Conservation (phyloP, 2,329 filamentous ascomycete genomes). For the Boeremia exigua region DNA sequence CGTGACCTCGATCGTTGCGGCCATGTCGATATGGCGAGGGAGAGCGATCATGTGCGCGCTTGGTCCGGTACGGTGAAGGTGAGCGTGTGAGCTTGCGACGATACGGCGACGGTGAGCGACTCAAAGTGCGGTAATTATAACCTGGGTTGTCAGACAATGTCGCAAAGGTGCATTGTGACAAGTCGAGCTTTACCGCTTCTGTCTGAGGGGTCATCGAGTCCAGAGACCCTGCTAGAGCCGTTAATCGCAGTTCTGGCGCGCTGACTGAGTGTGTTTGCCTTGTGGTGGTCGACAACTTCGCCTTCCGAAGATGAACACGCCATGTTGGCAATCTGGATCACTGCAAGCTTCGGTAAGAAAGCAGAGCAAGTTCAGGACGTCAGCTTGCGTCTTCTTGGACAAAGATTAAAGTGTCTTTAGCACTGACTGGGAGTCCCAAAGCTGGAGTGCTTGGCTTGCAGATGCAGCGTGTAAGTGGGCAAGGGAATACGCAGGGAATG, state of each 20-base stretch:
- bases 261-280: conserved; percentile 45
- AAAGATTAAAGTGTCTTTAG: conserved; percentile 39
- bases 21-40: conserved; percentile 37
- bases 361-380: conserved; percentile 28
- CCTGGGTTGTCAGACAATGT: conserved; percentile 15
- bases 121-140: conserved; percentile 28
- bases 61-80: conserved; percentile 38
- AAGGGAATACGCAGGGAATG: conserved; percentile 36
- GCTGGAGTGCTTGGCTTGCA: conserved; percentile 30
- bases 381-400: conserved; percentile 40
- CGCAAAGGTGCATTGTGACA: not conserved
- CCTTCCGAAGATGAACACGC: conserved; percentile 40
- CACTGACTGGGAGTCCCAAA: conserved; percentile 46
- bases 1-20: conserved; percentile 32
- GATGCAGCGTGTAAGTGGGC: conserved; percentile 28
- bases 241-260: conserved; percentile 42
- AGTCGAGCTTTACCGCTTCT: conserved; percentile 20
- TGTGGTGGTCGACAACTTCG: conserved; percentile 38
- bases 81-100: conserved; percentile 33
- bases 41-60: conserved; percentile 30
- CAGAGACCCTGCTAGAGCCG: conserved; percentile 40
- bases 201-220: conserved; percentile 37
- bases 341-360: conserved; percentile 18
- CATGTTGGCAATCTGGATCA: conserved; percentile 22
- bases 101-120: conserved; percentile 43